phyloP scores from a whole-genome alignment of 495 filamentous ascomycete species.

The Eremomyces bilateralis region DNA sequence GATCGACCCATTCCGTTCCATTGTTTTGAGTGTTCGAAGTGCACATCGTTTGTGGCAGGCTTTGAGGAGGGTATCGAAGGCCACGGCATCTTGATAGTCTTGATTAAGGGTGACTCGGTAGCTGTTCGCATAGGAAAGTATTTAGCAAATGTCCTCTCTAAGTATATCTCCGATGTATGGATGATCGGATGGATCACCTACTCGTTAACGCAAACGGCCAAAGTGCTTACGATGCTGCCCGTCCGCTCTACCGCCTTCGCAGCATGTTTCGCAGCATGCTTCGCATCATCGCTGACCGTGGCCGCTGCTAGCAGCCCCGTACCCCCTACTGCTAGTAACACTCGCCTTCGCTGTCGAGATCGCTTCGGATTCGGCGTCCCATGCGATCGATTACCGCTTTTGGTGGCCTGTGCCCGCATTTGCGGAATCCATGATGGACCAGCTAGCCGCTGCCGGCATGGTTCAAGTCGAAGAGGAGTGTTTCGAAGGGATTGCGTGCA shows the following conservation, averaged over 20 bases:
- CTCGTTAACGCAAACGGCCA: slow-evolving; percentile 80
- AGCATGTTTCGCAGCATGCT: slow-evolving; percentile 50
- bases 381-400: too few species aligned
- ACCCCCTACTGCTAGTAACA: slow-evolving; percentile 27
- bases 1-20: slow-evolving; percentile 91
- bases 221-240: slow-evolving; percentile 51
- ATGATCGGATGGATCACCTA: slow-evolving; percentile 23
- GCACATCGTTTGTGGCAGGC: slow-evolving; percentile 89
- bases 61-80: slow-evolving; percentile 43
- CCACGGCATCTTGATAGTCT: slow-evolving; percentile 32
- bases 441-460: too few species aligned
- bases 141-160: neutral
- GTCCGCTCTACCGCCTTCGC: slow-evolving; percentile 57
- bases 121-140: slow-evolving; percentile 16
- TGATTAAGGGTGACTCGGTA: slow-evolving; percentile 64
- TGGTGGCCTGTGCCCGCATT: too few species aligned
- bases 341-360: slow-evolving; percentile 6
- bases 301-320: slow-evolving; percentile 31
- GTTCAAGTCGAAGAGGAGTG: too few species aligned
- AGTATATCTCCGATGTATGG: neutral
- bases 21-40: slow-evolving; percentile 56
- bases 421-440: too few species aligned
- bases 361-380: neutral
- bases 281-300: slow-evolving; percentile 49
- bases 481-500: too few species aligned